Evolutionary conservation across 805 yeast species (phyloP).

Genomic region (Lachancea mirantina): DNA sequence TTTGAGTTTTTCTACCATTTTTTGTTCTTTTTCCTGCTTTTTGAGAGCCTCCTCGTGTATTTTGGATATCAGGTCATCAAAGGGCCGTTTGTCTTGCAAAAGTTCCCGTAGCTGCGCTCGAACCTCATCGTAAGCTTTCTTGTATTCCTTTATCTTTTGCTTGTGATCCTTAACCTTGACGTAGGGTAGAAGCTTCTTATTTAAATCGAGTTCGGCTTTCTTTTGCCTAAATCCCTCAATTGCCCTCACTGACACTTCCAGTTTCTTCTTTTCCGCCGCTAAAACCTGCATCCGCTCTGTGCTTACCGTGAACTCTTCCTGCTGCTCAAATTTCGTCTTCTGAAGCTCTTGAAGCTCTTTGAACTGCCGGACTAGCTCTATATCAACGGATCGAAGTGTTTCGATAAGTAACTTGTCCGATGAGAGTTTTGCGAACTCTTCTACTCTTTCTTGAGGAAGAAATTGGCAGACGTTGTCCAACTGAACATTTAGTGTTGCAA

Average conservation of each 20-base stretch:
- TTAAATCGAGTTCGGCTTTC: constrained; percentile 39
- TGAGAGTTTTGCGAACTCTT: constrained; percentile 77
- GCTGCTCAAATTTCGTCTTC: constrained; percentile 31
- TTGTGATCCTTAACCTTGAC: constrained; percentile 40
- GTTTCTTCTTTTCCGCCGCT: constrained; percentile 31
- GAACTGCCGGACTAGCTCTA: constrained; percentile 51
- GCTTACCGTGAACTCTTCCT: constrained; percentile 33
- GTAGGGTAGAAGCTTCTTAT: constrained; percentile 43
- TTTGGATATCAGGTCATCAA: constrained; percentile 24
- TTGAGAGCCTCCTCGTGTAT: constrained; percentile 14
- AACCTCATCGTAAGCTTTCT: constrained; percentile 25
- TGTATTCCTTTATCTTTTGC: constrained; percentile 21
- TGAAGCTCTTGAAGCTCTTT: constrained; percentile 49
- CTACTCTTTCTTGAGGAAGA: constrained; percentile 90
- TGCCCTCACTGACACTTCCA: constrained; percentile 43
- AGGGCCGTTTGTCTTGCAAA: constrained; percentile 22
- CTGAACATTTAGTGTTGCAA: constrained; percentile 61
- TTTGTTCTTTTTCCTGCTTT: constrained; percentile 29
- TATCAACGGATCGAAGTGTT: constrained; percentile 75
- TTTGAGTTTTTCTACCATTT: constrained; percentile 12
- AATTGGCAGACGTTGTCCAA: constrained; percentile 90
- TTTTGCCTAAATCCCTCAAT: constrained; percentile 42
- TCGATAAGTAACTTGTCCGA: constrained; percentile 69
- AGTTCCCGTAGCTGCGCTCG: constrained; percentile 23
- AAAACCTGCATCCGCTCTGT: constrained; percentile 28